Percentiles rank a stretch among this genome's conserved stretches.
Evolutionary conservation across 2,329 filamentous ascomycete genomes (phyloP).

Genomic region (Aotearoamyces nothofagi): DNA sequence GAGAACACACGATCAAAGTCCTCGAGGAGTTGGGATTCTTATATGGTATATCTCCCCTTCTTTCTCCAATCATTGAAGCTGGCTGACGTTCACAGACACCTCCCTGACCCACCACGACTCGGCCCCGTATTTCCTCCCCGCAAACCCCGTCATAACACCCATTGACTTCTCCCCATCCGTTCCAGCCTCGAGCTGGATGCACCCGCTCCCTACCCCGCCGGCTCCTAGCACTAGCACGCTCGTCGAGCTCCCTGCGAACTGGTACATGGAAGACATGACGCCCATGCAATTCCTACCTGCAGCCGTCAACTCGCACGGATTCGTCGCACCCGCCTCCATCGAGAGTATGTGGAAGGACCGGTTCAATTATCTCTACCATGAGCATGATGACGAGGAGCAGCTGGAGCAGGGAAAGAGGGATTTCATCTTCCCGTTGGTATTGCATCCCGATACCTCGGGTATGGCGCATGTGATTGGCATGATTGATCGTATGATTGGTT

Average conservation of each 20-base stretch:
- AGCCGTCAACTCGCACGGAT: conserved; percentile 28
- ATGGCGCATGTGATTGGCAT: conserved; percentile 41
- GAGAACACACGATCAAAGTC: conserved; percentile 29
- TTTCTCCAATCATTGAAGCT: neutral
- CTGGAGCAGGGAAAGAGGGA: conserved; percentile 13
- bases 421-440: conserved; percentile 32
- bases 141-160: conserved; percentile 21
- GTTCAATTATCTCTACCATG: conserved; percentile 11
- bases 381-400: conserved; percentile 25
- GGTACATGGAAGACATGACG: conserved; percentile 36
- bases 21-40: conserved; percentile 32
- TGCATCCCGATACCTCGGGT: conserved; percentile 42
- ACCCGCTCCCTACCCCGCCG: conserved; percentile 20
- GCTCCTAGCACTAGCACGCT: conserved; percentile 17
- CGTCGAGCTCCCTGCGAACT: conserved; percentile 32
- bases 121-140: conserved; percentile 30
- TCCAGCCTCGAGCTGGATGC: conserved; percentile 29
- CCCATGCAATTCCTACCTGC: conserved; percentile 30
- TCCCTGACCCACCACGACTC: conserved; percentile 34
- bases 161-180: conserved; percentile 23
- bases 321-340: conserved; percentile 29
- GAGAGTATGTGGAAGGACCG: conserved; percentile 27
- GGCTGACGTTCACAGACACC: conserved; percentile 21
- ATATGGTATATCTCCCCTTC: conserved; percentile 19
- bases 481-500: conserved; percentile 27